Evolutionary conservation across 495 filamentous ascomycete genomes (phyloP).

Genomic region (Pyrenula massariospora): DNA sequence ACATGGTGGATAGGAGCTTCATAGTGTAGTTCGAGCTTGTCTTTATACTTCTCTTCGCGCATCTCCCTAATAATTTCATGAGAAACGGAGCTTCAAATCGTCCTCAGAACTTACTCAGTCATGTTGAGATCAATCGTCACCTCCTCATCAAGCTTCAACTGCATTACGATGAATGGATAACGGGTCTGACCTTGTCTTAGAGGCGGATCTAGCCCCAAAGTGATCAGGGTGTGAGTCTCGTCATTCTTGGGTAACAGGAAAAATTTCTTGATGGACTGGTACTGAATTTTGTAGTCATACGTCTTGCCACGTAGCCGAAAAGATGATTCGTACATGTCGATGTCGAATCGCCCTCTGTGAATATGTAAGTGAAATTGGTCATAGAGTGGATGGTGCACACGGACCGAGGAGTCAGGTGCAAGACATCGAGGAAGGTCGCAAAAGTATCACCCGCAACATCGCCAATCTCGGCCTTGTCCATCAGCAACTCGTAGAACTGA

Average conservation of each 20-base stretch:
- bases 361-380: constrained; percentile 17
- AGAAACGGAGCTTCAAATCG: constrained; percentile 1
- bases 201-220: constrained; percentile 89
- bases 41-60: constrained; percentile 75
- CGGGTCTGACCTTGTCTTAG: constrained; percentile 95
- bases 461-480: constrained; percentile 98
- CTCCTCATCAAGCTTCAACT: constrained; percentile 96
- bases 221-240: constrained; percentile 87
- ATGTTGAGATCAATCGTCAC: constrained; percentile 94
- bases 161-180: constrained; percentile 99
- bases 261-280: constrained; percentile 94
- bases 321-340: constrained; percentile 98
- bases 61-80: constrained; percentile 30
- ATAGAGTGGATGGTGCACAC: too few species aligned
- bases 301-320: constrained; percentile 98
- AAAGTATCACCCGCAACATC: constrained; percentile 95
- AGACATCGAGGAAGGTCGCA: constrained; percentile 91
- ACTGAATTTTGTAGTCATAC: constrained; percentile 99
- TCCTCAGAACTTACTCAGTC: constrained; percentile 55
- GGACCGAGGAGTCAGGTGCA: constrained; percentile 93
- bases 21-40: constrained; percentile 76
- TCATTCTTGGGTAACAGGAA: constrained; percentile 97
- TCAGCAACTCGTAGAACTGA: constrained; percentile 91
- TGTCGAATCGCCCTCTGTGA: constrained; percentile 91
- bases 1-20: constrained; percentile 86